A percentile compares a stretch with the other conserved stretches of the same genome.
Conservation (phyloP, 2,329 filamentous ascomycete species). For the Colletotrichum tamarilloi region DNA sequence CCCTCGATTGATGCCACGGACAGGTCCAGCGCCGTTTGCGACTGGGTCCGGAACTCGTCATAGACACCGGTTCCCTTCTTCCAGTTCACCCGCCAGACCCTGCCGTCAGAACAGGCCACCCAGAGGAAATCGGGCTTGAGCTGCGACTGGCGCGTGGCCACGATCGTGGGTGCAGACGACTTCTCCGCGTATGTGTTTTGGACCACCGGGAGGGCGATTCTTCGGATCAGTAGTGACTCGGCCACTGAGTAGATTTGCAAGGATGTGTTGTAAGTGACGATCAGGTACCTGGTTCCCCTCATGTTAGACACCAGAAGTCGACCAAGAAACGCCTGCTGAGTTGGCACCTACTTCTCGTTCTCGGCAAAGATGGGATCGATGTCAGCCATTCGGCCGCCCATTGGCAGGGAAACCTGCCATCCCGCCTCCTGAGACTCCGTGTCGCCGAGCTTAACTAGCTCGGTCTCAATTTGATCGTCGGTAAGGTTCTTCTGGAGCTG, state of each 20-base stretch:
- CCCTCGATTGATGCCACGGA: constrained; percentile 52
- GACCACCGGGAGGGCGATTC: constrained; percentile 66
- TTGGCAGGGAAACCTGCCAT: constrained; percentile 72
- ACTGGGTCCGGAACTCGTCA: constrained; percentile 54
- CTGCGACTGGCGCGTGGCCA: constrained; percentile 54
- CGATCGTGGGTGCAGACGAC: constrained; percentile 47
- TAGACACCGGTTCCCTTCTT: constrained; percentile 56
- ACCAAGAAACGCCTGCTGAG: neutral
- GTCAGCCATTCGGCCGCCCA: constrained; percentile 73
- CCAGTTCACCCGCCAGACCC: constrained; percentile 70
- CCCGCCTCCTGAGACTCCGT: constrained; percentile 40
- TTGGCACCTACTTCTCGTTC: constrained; percentile 67
- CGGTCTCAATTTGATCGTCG: constrained; percentile 28
- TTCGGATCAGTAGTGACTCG: constrained; percentile 83
- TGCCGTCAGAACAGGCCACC: constrained; percentile 69
- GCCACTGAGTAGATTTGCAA: constrained; percentile 84
- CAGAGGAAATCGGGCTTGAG: constrained; percentile 61
- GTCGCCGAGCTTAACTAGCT: constrained; percentile 27
- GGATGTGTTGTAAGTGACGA: constrained; percentile 79
- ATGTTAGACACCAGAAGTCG: constrained; percentile 40
- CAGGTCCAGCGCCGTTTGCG: constrained; percentile 59
- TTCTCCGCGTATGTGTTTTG: constrained; percentile 39
- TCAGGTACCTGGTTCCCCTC: constrained; percentile 68
- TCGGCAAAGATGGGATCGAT: constrained; percentile 71
- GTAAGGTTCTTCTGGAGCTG: constrained; percentile 30